These are phyloP conservation scores for Rhododendron vialii DNA, from an alignment of 148 eudicot genomes.

Conservation along the genomic window DNA sequence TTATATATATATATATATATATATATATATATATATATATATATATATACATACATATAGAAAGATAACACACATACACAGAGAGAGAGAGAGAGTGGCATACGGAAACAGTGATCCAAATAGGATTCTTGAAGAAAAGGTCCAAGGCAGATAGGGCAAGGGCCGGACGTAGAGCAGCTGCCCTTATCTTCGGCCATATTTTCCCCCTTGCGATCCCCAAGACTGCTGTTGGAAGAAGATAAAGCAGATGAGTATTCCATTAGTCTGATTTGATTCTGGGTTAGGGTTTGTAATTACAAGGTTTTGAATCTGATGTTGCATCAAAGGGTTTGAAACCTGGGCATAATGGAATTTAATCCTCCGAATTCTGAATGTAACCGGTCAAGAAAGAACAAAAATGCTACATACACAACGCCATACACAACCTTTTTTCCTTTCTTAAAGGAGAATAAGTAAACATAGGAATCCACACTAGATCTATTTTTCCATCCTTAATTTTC, in stretches of 20 bases:
- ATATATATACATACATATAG: neutral
- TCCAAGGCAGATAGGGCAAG: constrained; percentile 75
- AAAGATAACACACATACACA: too few relatives aligned
- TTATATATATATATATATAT: neutral
- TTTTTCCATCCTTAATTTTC: too few relatives aligned
- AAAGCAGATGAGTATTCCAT: neutral
- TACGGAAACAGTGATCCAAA: constrained; percentile 75
- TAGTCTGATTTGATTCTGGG: neutral
- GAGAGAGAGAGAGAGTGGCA: constrained; percentile 17
- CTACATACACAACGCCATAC: too few relatives aligned
- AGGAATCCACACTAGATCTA: too few relatives aligned
- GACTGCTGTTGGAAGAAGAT: neutral
- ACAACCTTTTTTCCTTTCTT: too few relatives aligned
- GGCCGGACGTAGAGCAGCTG: constrained; percentile 22
- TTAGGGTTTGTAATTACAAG: neutral
- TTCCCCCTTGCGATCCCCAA: neutral
- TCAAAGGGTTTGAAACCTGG: too few relatives aligned
- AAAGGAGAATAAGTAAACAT: too few relatives aligned
- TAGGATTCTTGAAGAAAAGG: constrained; percentile 47
- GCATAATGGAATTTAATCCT: too few relatives aligned
- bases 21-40: neutral
- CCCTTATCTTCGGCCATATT: constrained; percentile 8
- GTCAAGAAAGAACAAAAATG: too few relatives aligned
- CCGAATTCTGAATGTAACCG: too few relatives aligned
- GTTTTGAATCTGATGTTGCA: neutral